phyloP scores from a whole-genome alignment of 345 rosid species.

The Brassica nigra region DNA sequence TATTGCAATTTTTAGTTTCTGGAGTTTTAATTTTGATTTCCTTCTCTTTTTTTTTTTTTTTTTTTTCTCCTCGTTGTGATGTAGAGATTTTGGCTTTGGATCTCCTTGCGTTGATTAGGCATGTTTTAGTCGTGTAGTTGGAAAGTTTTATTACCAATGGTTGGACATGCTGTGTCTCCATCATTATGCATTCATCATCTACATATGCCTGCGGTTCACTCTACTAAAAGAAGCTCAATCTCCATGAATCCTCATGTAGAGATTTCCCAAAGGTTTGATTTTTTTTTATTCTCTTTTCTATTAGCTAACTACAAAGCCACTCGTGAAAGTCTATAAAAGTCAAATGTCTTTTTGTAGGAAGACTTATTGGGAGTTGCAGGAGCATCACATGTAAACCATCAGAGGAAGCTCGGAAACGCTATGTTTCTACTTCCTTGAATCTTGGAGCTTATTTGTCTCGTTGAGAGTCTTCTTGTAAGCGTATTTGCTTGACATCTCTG shows the following conservation, averaged over 20 bases:
- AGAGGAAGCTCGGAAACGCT: too few relatives aligned
- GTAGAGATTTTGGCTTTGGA: background rate
- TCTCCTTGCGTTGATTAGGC: background rate
- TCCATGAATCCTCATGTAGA: slow-evolving; percentile 29
- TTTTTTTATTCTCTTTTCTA: background rate
- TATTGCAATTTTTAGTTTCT: too few relatives aligned
- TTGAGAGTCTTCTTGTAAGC: slow-evolving; percentile 24
- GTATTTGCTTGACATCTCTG: slow-evolving; percentile 35
- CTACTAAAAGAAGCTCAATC: slow-evolving; percentile 22
- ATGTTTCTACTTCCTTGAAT: too few relatives aligned
- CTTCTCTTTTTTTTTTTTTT: background rate
- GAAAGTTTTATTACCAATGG: slow-evolving; percentile 46
- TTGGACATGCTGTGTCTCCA: slow-evolving; percentile 46
- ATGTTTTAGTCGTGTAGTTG: slow-evolving; percentile 39
- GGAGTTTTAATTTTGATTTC: background rate
- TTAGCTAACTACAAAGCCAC: background rate
- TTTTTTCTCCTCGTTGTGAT: background rate
- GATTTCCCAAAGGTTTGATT: slow-evolving; percentile 39
- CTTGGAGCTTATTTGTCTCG: too few relatives aligned
- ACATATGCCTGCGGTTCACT: slow-evolving; percentile 39
- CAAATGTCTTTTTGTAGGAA: too few relatives aligned
- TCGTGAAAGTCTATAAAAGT: background rate
- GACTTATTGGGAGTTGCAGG: too few relatives aligned
- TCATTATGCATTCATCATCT: slow-evolving; percentile 52
- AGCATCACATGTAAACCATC: too few relatives aligned